phyloP scores from a whole-genome alignment of 257 asterid genomes.

The Henckelia pumila region DNA sequence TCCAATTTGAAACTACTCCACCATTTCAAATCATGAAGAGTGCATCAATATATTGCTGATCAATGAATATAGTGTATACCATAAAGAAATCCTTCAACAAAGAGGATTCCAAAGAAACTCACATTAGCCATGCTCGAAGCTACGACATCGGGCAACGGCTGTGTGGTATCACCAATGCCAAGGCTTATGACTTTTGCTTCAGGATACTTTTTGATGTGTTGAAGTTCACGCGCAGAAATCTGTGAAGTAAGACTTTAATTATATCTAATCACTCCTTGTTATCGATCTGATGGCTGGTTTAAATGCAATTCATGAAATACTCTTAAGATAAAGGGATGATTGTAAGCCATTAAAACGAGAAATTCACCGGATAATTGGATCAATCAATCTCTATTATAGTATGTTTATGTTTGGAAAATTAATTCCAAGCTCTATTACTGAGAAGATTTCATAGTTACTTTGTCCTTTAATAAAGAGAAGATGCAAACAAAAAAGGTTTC shows the following conservation, averaged over 20 bases:
- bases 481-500: too few relatives aligned
- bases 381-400: background rate
- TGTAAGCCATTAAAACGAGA: background rate
- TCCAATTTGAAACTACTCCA: background rate
- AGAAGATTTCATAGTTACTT: too few relatives aligned
- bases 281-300: background rate
- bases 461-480: too few relatives aligned
- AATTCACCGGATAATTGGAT: background rate
- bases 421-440: background rate
- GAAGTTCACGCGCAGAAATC: constrained; percentile 55
- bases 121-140: constrained; percentile 77
- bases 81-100: background rate
- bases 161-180: constrained; percentile 86
- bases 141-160: constrained; percentile 68
- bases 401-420: background rate
- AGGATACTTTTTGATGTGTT: constrained; percentile 59
- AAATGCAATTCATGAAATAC: background rate
- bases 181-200: constrained; percentile 79
- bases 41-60: background rate
- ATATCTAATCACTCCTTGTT: background rate
- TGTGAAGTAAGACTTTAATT: constrained; percentile 20
- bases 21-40: background rate
- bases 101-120: constrained; percentile 25
- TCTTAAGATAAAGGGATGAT: background rate
- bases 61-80: background rate